Evolutionary conservation across 306 rosid species (phyloP).

Genomic region (Prosopis cineraria): DNA sequence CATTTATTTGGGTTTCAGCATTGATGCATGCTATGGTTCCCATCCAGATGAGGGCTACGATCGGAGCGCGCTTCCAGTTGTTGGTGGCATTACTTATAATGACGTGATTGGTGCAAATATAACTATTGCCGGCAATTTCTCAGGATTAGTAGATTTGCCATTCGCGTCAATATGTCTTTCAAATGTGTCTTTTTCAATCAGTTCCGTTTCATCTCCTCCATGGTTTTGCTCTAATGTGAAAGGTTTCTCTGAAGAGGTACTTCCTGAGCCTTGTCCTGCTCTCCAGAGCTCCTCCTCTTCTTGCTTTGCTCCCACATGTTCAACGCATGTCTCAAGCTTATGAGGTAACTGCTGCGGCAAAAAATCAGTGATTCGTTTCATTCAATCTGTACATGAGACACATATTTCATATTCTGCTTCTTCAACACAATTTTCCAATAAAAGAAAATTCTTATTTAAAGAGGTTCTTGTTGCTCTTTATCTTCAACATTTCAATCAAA

Average conservation of each 20-base stretch:
- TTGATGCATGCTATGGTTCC: conserved; percentile 48
- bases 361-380: conserved; percentile 38
- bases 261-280: conserved; percentile 52
- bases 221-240: conserved; percentile 58
- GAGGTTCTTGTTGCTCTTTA: conserved; percentile 30
- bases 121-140: conserved; percentile 53
- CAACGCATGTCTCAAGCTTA: conserved; percentile 35
- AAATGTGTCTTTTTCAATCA: conserved; percentile 45
- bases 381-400: conserved; percentile 53
- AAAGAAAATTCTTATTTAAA: conserved; percentile 35
- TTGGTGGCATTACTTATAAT: conserved; percentile 46
- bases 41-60: conserved; percentile 69
- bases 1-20: conserved; percentile 43
- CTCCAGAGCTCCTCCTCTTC: conserved; percentile 40
- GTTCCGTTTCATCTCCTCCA: conserved; percentile 39
- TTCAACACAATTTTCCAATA: conserved; percentile 49
- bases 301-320: conserved; percentile 33
- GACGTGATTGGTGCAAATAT: conserved; percentile 52
- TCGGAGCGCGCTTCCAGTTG: conserved; percentile 53
- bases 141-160: conserved; percentile 50
- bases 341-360: conserved; percentile 26
- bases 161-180: conserved; percentile 55
- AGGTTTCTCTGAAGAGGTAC: conserved; percentile 47
- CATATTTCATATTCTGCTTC: conserved; percentile 40
- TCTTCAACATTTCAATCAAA: conserved; percentile 25